Percentiles rank a stretch among this genome's conserved stretches.
Conservation (phyloP, 192 early-diverging fungal genomes). For the Glomus cerebriforme region DNA sequence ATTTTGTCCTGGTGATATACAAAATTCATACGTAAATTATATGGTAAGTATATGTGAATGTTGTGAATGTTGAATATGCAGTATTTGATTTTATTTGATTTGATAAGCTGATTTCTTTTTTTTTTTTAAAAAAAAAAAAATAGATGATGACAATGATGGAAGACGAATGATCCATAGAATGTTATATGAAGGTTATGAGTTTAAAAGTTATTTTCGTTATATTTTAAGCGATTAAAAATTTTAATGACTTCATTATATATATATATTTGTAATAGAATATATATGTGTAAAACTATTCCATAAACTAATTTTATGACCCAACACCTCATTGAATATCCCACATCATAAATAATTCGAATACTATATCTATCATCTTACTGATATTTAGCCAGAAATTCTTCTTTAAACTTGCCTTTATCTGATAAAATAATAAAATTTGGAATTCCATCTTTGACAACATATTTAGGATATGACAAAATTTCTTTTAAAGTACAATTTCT, state of each 20-base stretch:
- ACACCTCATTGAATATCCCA: too few species aligned
- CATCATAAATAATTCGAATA: too few species aligned
- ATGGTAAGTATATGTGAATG: neutral
- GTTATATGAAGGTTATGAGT: neutral
- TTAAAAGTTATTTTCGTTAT: too few species aligned
- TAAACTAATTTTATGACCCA: too few species aligned
- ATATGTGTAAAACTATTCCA: too few species aligned
- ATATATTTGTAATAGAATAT: too few species aligned
- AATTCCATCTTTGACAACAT: conserved; percentile 81
- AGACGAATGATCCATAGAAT: neutral
- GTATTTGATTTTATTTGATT: too few species aligned
- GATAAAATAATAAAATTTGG: conserved; percentile 86
- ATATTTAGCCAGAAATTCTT: conserved; percentile 5
- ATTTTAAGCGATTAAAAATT: too few species aligned
- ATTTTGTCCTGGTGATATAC: neutral
- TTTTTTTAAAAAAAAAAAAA: too few species aligned
- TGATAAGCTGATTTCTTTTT: neutral
- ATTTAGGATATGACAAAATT: conserved; percentile 64
- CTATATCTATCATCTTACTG: neutral
- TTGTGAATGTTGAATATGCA: neutral
- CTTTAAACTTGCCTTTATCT: neutral
- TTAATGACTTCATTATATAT: too few species aligned
- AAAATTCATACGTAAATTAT: neutral
- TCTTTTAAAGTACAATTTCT: conserved; percentile 62
- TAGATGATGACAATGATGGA: neutral